phyloP scores from a whole-genome alignment of 2,329 filamentous ascomycete genomes.

The Phyllosticta capitalensis region DNA sequence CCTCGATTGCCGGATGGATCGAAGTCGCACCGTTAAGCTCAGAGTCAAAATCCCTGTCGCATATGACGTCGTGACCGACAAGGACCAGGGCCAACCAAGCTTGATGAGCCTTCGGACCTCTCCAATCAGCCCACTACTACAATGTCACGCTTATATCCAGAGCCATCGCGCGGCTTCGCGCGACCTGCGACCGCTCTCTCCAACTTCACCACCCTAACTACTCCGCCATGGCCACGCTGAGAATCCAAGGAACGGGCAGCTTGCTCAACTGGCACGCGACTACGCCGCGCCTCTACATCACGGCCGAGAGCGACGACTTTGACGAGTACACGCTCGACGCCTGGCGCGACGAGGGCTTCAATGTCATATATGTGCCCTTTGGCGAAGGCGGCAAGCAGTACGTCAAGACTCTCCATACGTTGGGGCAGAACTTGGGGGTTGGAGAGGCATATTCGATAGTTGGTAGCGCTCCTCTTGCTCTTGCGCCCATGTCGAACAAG shows the following conservation, averaged over 20 bases:
- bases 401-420: constrained; percentile 37
- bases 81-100: not conserved
- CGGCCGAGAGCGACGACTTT: constrained; percentile 46
- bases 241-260: constrained; percentile 11
- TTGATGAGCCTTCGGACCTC: not conserved
- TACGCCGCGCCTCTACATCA: constrained; percentile 39
- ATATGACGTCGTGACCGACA: constrained; percentile 2
- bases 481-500: not conserved
- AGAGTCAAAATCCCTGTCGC: constrained; percentile 1
- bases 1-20: too few relatives aligned
- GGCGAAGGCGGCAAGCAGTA: constrained; percentile 40
- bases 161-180: not conserved
- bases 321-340: constrained; percentile 43
- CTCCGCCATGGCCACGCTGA: constrained; percentile 8
- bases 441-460: constrained; percentile 55
- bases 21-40: not conserved
- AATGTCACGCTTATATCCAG: not conserved
- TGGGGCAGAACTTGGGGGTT: constrained; percentile 46
- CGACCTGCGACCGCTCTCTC: not conserved
- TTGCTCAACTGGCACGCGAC: constrained; percentile 33
- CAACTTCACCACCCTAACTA: constrained; percentile 5
- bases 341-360: constrained; percentile 53
- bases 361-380: constrained; percentile 46
- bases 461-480: constrained; percentile 34
- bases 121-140: constrained; percentile 5